phyloP scores from a whole-genome alignment of 2,329 filamentous ascomycete genomes.

The Cercospora beticola region DNA sequence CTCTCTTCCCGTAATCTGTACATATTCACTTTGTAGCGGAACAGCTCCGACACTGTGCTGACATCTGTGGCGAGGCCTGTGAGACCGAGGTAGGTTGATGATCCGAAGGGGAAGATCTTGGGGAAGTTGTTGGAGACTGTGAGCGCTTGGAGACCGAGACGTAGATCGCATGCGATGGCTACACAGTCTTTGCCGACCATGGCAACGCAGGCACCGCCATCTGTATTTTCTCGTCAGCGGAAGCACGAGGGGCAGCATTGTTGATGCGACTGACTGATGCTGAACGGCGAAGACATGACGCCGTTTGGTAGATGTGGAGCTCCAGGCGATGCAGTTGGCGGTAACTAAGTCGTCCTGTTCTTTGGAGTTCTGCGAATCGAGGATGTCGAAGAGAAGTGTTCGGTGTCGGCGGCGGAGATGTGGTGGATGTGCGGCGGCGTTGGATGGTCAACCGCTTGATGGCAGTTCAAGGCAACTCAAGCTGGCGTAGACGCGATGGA shows the following conservation, averaged over 20 bases:
- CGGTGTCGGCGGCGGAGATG: constrained; percentile 7
- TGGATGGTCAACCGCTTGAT: neutral
- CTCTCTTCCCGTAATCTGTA: constrained; percentile 98
- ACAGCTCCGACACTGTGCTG: constrained; percentile 88
- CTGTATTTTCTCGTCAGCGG: constrained; percentile 39
- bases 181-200: constrained; percentile 99
- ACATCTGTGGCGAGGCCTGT: constrained; percentile 97
- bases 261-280: constrained; percentile 71
- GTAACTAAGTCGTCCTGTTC: neutral
- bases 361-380: neutral
- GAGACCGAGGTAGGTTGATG: constrained; percentile 87
- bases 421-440: constrained; percentile 1
- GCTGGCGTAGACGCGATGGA: constrained; percentile 9
- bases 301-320: constrained; percentile 6
- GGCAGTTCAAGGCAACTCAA: constrained; percentile 15
- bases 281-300: constrained; percentile 80
- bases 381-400: neutral
- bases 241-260: neutral
- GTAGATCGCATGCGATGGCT: constrained; percentile 97
- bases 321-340: neutral
- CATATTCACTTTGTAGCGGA: constrained; percentile 99
- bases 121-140: constrained; percentile 99
- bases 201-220: constrained; percentile 91
- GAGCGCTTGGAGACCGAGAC: constrained; percentile 91
- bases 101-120: constrained; percentile 96